Evolutionary conservation across 2,329 filamentous ascomycete species (phyloP).

Genomic region (Zymoseptoria crescenta): DNA sequence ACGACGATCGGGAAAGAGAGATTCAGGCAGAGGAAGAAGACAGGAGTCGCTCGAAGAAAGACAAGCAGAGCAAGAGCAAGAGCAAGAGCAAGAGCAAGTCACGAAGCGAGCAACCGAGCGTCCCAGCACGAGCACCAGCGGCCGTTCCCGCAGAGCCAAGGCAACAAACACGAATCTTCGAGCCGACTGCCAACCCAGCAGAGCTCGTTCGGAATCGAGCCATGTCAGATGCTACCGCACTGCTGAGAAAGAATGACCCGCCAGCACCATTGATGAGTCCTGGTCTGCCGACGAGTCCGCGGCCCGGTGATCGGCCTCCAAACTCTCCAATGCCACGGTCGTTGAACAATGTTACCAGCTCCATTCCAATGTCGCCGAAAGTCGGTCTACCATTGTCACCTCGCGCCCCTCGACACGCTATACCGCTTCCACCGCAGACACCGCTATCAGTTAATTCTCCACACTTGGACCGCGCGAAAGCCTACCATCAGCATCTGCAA

Average conservation of each 20-base stretch:
- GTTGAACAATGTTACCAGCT: conserved; percentile 48
- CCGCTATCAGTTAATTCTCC: conserved; percentile 56
- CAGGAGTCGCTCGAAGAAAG: conserved; percentile 63
- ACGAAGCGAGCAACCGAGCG: background rate
- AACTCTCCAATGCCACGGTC: conserved; percentile 53
- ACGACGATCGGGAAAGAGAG: conserved; percentile 75
- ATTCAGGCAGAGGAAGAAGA: conserved; percentile 53
- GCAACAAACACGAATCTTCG: conserved; percentile 9
- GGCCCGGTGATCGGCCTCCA: conserved; percentile 52
- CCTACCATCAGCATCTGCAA: conserved; percentile 25
- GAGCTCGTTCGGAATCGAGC: conserved; percentile 24
- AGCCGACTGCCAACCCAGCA: conserved; percentile 18
- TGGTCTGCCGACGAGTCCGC: conserved; percentile 56
- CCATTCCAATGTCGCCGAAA: conserved; percentile 61
- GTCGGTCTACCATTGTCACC: conserved; percentile 58
- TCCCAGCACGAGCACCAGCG: conserved; percentile 14
- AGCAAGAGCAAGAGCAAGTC: conserved; percentile 26
- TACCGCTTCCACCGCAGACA: conserved; percentile 63
- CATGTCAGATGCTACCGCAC: conserved; percentile 17
- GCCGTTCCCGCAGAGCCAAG: conserved; percentile 7
- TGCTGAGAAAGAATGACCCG: conserved; percentile 29
- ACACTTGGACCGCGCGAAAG: conserved; percentile 34
- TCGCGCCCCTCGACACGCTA: conserved; percentile 63
- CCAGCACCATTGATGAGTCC: conserved; percentile 48
- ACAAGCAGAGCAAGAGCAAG: conserved; percentile 58